Percentiles rank a stretch among this genome's conserved stretches.
Evolutionary conservation across 495 filamentous ascomycete genomes (phyloP).

Genomic region (Chaetomium fimeti): DNA sequence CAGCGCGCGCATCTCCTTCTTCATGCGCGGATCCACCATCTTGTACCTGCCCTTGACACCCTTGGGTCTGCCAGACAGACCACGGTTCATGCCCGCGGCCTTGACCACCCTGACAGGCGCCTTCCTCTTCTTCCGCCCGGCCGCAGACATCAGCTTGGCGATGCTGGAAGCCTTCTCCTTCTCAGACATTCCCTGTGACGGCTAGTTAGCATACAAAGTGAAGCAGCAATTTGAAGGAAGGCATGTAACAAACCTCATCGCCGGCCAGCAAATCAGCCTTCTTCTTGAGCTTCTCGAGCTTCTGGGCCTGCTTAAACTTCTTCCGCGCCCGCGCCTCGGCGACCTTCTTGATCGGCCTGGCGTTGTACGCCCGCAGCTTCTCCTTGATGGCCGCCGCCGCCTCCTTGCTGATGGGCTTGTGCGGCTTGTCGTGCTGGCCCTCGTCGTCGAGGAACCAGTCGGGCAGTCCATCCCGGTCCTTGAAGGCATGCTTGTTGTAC

Average conservation of each 20-base stretch:
- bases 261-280: conserved; percentile 84
- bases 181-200: conserved; percentile 67
- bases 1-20: conserved; percentile 93
- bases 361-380: conserved; percentile 89
- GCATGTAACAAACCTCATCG: conserved; percentile 57
- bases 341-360: conserved; percentile 98
- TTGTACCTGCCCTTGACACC: conserved; percentile 94
- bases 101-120: conserved; percentile 85
- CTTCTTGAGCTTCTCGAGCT: conserved; percentile 89
- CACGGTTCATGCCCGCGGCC: conserved; percentile 79
- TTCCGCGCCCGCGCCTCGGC: conserved; percentile 92
- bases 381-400: conserved; percentile 93
- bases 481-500: conserved; percentile 90
- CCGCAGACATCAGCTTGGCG: conserved; percentile 73
- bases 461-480: conserved; percentile 87
- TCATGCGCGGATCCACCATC: conserved; percentile 95
- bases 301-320: conserved; percentile 90
- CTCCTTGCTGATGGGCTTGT: conserved; percentile 84
- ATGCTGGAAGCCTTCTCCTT: conserved; percentile 91
- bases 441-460: conserved; percentile 99
- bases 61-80: conserved; percentile 57
- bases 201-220: background rate
- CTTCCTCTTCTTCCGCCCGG: conserved; percentile 82
- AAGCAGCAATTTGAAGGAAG: background rate
- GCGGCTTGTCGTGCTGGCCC: conserved; percentile 71